These are phyloP conservation scores for Marsdenia floribunda DNA, from an alignment of 257 asterid species.

Conservation along the genomic window DNA sequence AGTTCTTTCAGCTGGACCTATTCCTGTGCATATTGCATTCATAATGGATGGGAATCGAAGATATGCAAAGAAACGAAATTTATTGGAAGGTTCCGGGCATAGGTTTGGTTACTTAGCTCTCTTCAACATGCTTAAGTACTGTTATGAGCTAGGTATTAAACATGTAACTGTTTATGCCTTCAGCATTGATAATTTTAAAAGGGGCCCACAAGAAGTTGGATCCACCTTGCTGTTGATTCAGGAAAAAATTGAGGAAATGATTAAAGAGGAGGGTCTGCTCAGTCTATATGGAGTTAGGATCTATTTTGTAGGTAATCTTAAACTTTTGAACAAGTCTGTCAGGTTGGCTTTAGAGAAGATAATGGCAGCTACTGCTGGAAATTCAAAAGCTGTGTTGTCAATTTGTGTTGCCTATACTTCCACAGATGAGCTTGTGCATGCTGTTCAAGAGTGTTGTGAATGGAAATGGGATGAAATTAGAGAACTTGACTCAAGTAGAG, in stretches of 20 bases:
- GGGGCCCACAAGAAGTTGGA: slow-evolving; percentile 74
- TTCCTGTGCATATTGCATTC: slow-evolving; percentile 69
- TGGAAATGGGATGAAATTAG: slow-evolving; percentile 34
- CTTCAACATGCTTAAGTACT: slow-evolving; percentile 53
- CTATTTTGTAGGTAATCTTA: slow-evolving; percentile 53
- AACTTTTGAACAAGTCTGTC: slow-evolving; percentile 55
- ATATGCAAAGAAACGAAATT: slow-evolving; percentile 50
- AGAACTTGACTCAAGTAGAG: slow-evolving; percentile 12
- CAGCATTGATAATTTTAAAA: slow-evolving; percentile 75
- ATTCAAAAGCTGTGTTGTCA: slow-evolving; percentile 47
- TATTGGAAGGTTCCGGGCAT: slow-evolving; percentile 58
- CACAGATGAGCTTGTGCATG: slow-evolving; percentile 62
- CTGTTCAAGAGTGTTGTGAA: slow-evolving; percentile 47
- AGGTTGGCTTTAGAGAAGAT: slow-evolving; percentile 61
- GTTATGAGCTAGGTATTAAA: slow-evolving; percentile 58
- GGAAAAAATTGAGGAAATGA: slow-evolving; percentile 61
- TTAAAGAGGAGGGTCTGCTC: slow-evolving; percentile 50
- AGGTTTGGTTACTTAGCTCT: slow-evolving; percentile 51
- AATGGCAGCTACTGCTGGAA: slow-evolving; percentile 55
- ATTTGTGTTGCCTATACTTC: slow-evolving; percentile 89
- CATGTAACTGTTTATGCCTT: slow-evolving; percentile 66
- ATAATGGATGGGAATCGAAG: slow-evolving; percentile 88
- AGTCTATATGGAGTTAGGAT: slow-evolving; percentile 61
- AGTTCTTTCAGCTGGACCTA: slow-evolving; percentile 50
- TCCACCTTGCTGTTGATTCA: slow-evolving; percentile 64